Evolutionary conservation across 2,329 filamentous ascomycete genomes (phyloP).

Genomic region (Monilinia aucupariae): DNA sequence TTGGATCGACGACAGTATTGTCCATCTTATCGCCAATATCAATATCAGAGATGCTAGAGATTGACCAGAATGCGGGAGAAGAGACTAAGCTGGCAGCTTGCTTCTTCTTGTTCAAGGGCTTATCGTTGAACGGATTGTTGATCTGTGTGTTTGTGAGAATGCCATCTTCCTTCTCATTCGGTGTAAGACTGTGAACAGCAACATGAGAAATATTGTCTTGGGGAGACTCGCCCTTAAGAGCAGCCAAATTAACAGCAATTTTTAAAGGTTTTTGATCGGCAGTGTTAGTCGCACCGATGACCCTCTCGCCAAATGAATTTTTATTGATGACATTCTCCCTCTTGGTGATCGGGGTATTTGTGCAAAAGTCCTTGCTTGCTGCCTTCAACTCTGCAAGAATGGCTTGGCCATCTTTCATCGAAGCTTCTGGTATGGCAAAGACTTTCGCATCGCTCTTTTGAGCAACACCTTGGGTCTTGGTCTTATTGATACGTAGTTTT

Average conservation of each 20-base stretch:
- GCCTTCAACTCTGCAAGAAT: background rate
- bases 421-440: background rate
- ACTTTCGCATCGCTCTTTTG: background rate
- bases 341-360: background rate
- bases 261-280: background rate
- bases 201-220: background rate
- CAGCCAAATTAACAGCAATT: background rate
- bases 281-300: background rate
- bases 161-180: background rate
- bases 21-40: slow-evolving; percentile 20
- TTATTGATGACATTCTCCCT: background rate
- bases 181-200: slow-evolving; percentile 1
- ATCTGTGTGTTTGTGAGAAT: background rate
- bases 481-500: background rate
- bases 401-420: background rate
- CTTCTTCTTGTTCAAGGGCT: background rate
- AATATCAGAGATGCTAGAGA: slow-evolving; percentile 14
- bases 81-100: slow-evolving; percentile 4
- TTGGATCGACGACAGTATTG: background rate
- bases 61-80: slow-evolving; percentile 11
- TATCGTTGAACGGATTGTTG: background rate
- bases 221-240: background rate
- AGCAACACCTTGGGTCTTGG: background rate
- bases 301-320: background rate
- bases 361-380: background rate